Evolutionary conservation across 441 rosid genomes (phyloP).

Genomic region (Breynia disticha): DNA sequence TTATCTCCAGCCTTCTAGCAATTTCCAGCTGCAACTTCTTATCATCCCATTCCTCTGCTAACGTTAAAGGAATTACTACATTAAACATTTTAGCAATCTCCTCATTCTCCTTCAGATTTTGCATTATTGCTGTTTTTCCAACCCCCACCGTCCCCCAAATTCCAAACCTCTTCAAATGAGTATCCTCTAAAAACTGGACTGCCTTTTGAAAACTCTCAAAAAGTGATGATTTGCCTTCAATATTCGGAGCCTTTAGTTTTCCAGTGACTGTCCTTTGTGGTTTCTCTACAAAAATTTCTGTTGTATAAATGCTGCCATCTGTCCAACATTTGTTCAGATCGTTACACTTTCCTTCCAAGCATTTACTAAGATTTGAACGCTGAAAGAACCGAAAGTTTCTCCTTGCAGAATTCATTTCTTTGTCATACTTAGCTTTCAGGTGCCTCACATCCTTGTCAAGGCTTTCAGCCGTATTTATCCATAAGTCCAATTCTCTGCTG

Average conservation of each 20-base stretch:
- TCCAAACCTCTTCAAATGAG: slow-evolving; percentile 16
- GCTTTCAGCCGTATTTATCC: neutral
- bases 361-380: neutral
- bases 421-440: neutral
- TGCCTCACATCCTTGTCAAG: neutral
- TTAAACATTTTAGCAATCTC: slow-evolving; percentile 18
- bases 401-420: neutral
- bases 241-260: neutral
- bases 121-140: slow-evolving; percentile 27
- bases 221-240: slow-evolving; percentile 6
- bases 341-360: neutral
- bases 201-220: neutral
- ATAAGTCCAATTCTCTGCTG: neutral
- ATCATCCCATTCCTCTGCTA: slow-evolving; percentile 10
- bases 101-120: slow-evolving; percentile 19
- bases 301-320: neutral
- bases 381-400: neutral
- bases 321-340: neutral
- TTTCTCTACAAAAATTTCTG: neutral
- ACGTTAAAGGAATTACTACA: slow-evolving; percentile 16
- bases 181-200: slow-evolving; percentile 3
- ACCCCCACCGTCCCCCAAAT: slow-evolving; percentile 25
- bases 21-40: slow-evolving; percentile 18
- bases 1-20: slow-evolving; percentile 12
- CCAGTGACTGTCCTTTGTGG: neutral